Conservation (phyloP, 2,329 filamentous ascomycete genomes). For the Aureobasidium namibiae region DNA sequence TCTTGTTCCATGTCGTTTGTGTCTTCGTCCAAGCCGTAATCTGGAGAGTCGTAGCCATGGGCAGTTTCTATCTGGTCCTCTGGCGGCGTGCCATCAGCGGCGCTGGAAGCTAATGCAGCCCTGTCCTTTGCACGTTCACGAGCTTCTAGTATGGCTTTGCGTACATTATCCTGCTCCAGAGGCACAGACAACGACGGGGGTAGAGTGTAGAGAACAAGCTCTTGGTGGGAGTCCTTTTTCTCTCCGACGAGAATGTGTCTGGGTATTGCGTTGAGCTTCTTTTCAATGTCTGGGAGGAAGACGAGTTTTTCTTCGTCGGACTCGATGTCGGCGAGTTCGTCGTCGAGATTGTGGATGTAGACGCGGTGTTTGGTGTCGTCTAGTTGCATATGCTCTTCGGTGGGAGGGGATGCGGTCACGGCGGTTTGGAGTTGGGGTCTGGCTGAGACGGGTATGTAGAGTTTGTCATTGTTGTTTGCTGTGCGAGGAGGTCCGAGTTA, state of each 20-base stretch:
- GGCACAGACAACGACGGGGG: constrained; percentile 69
- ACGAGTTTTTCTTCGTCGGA: constrained; percentile 55
- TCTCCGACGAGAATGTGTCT: constrained; percentile 51
- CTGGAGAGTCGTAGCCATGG: constrained; percentile 19
- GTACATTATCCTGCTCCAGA: constrained; percentile 63
- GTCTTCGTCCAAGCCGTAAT: constrained; percentile 13
- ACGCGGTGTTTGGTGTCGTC: constrained; percentile 82
- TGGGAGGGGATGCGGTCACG: constrained; percentile 11
- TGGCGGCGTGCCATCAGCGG: not conserved
- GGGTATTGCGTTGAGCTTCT: constrained; percentile 65
- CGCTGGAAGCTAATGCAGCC: constrained; percentile 15
- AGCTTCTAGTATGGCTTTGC: constrained; percentile 76
- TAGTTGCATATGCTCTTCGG: constrained; percentile 65
- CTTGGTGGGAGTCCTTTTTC: constrained; percentile 44
- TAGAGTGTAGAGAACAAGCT: constrained; percentile 74
- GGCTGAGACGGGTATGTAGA: constrained; percentile 54
- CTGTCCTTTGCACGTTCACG: constrained; percentile 58
- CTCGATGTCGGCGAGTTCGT: constrained; percentile 67
- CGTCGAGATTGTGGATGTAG: constrained; percentile 85
- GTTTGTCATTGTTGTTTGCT: constrained; percentile 52
- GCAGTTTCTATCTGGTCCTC: constrained; percentile 23
- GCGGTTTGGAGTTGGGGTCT: constrained; percentile 15
- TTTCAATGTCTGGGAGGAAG: constrained; percentile 80
- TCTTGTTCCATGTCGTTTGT: constrained; percentile 33
- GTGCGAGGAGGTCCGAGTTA: constrained; percentile 24